These are phyloP conservation scores for Polymyxa betae DNA, from an alignment of 208 protist genomes.

Conservation along the genomic window DNA sequence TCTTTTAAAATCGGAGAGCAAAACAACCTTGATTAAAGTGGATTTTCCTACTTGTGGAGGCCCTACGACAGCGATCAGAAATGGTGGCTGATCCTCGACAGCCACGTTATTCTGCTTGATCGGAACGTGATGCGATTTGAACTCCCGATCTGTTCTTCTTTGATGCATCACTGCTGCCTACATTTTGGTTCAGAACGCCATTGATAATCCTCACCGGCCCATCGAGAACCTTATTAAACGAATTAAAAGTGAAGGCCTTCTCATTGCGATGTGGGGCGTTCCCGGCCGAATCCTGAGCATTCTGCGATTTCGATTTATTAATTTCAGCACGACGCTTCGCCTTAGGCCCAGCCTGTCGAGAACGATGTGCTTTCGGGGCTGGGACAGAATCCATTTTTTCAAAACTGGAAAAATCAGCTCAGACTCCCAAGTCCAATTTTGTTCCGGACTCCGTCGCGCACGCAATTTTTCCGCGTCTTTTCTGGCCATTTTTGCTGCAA, in stretches of 20 bases:
- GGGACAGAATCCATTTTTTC: not conserved
- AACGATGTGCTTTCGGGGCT: slow-evolving; percentile 26
- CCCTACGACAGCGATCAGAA: slow-evolving; percentile 58
- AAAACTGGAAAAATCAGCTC: not conserved
- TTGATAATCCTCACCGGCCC: not conserved
- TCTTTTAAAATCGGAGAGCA: not conserved
- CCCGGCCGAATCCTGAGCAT: slow-evolving; percentile 7
- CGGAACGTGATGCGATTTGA: slow-evolving; percentile 52
- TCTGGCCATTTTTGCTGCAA: no score
- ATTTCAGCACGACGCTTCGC: slow-evolving; percentile 1
- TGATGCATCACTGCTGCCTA: slow-evolving; percentile 32
- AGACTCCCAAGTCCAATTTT: no score
- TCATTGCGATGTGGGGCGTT: not conserved
- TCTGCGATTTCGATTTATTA: not conserved
- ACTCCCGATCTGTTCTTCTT: slow-evolving; percentile 22
- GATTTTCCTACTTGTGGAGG: slow-evolving; percentile 59
- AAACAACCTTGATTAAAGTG: slow-evolving; percentile 50
- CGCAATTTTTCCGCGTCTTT: no score
- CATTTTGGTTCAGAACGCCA: not conserved
- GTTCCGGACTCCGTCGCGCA: not conserved
- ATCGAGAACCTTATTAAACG: not conserved
- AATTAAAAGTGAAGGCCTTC: slow-evolving; percentile 52
- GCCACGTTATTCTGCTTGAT: slow-evolving; percentile 33
- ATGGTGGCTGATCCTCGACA: slow-evolving; percentile 24
- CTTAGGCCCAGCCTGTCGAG: slow-evolving; percentile 20